Base-by-base conservation (phyloP, 306 rosid genomes). In the Vigna trinervia region DNA sequence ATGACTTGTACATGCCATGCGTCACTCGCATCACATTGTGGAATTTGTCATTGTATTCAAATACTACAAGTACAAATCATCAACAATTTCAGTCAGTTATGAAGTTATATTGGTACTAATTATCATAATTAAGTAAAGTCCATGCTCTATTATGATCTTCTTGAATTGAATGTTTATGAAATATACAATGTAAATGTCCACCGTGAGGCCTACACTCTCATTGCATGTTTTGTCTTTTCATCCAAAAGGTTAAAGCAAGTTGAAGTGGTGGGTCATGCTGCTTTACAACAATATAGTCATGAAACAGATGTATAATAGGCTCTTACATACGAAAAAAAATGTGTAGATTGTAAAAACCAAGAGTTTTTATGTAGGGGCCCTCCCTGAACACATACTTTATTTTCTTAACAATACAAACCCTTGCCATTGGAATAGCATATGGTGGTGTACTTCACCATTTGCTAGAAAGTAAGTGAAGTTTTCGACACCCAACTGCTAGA, bases 1-100 rank as follows among this genome's bases (percentile, higher is more conserved):
- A 92, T 73, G 97, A 52, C 71, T 83, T 89, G 92, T 85, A 95
- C 91, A 90, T 92, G 0, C 66, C 82, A 82, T 89, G 96, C 3
- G 96, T 89, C 63, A 88, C 97, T 83, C 87, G 78, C 89, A 95
- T 85, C 82, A 95, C 97, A 52, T 95, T 95, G 67, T 95, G 98
- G 50, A 90, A 90, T 75, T 89, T 77, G 5, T 96, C 30, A 20
- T 71, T 83, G 84, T 95, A 95, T 69, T 86, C 69, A 68, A 95
- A 95, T 30, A 45, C 97, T 95, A 87, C 46, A 60, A 63, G 51
- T 5, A 64, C 8, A 81, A 8, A 53, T 34, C 3, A 38, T 28
- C 9, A 15, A 17, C 20, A 58, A 20, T 23, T 58, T 67, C 1
- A 20, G 34, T 52, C 1, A 20, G 34, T 52, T 32, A 54, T 54